A percentile compares a stretch with the other conserved stretches of the same genome.
phyloP scores from a whole-genome alignment of 2,329 filamentous ascomycete genomes.

The Curvularia verruculosa region DNA sequence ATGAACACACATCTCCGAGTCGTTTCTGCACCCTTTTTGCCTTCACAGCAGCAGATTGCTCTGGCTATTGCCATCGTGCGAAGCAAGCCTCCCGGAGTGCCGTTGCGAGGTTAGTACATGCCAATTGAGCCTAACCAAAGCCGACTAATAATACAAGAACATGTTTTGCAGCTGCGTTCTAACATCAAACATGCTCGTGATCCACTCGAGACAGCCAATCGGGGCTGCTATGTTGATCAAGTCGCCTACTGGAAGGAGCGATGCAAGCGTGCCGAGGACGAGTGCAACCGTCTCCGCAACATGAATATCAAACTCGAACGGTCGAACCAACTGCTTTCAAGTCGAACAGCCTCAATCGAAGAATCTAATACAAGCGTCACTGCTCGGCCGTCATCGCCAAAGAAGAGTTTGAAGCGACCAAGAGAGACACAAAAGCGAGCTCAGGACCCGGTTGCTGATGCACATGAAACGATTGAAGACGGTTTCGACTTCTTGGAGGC shows the following conservation, averaged over 20 bases:
- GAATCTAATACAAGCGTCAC: conserved; percentile 3
- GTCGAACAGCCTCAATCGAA: conserved; percentile 1
- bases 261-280: conserved; percentile 30
- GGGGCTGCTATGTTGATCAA: conserved; percentile 48
- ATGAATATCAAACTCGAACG: conserved; percentile 37
- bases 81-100: conserved; percentile 45
- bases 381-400: conserved; percentile 11
- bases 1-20: conserved; percentile 14
- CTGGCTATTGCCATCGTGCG: conserved; percentile 47
- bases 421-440: conserved; percentile 15
- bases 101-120: conserved; percentile 36
- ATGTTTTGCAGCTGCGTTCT: conserved; percentile 43
- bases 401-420: conserved; percentile 22
- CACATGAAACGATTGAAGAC: conserved; percentile 33
- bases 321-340: conserved; percentile 30
- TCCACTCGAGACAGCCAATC: conserved; percentile 27
- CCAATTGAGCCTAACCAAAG: no score
- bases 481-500: conserved; percentile 37
- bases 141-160: conserved; percentile 31
- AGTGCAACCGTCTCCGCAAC: conserved; percentile 29
- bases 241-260: conserved; percentile 49
- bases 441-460: conserved; percentile 16
- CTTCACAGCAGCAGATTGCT: conserved; percentile 38
- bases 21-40: conserved; percentile 11
- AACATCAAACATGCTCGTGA: conserved; percentile 38